Percentiles rank a stretch among this genome's conserved stretches.
phyloP scores from a whole-genome alignment of 140 eudicot species.

The Cichorium intybus region DNA sequence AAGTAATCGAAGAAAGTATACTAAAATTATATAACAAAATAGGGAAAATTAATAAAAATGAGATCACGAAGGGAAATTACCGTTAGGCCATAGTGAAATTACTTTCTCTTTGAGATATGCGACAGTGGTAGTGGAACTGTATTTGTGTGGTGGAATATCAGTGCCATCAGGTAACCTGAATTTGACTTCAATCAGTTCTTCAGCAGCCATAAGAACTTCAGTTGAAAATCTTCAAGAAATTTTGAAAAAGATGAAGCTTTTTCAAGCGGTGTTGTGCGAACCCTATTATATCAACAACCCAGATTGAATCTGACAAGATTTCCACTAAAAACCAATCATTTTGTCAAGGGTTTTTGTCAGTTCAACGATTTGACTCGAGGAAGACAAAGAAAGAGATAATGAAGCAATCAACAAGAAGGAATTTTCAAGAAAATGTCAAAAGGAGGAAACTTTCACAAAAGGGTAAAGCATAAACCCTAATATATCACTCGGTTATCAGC shows the following conservation, averaged over 20 bases:
- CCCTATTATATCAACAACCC: conserved; percentile 15
- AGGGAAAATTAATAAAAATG: background rate
- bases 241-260: conserved; percentile 6
- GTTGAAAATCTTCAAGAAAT: background rate
- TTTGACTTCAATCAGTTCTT: conserved; percentile 28
- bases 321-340: conserved; percentile 12
- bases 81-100: conserved; percentile 29
- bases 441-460: background rate
- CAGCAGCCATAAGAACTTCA: conserved; percentile 12
- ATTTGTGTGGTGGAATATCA: conserved; percentile 28
- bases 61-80: conserved; percentile 9
- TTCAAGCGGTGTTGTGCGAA: background rate
- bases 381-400: background rate
- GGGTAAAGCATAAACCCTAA: conserved; percentile 9
- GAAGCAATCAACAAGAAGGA: conserved; percentile 9
- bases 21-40: background rate
- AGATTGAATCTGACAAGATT: conserved; percentile 14
- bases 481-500: conserved; percentile 4
- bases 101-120: conserved; percentile 29
- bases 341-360: background rate
- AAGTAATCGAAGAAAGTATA: background rate
- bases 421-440: background rate
- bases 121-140: conserved; percentile 21
- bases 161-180: conserved; percentile 29
- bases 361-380: conserved; percentile 8